phyloP scores from a whole-genome alignment of 768 basidiomycete genomes.

The Crassisporium funariophilum region DNA sequence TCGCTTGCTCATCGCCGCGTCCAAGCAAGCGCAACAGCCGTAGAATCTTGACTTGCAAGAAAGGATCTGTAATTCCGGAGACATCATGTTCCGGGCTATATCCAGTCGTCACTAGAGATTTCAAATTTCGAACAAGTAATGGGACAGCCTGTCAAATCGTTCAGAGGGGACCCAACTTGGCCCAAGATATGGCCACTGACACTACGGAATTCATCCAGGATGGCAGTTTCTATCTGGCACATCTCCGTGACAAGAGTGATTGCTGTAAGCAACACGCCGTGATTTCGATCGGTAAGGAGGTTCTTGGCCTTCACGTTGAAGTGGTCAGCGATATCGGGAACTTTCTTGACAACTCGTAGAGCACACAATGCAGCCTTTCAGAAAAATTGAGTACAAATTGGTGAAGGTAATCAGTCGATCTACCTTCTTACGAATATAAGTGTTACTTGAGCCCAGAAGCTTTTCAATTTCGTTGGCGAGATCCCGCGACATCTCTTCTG shows the following conservation, averaged over 20 bases:
- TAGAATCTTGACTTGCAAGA: constrained; percentile 91
- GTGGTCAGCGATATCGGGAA: constrained; percentile 94
- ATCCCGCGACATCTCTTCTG: constrained; percentile 99
- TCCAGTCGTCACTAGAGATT: constrained; percentile 92
- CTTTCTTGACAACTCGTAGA: constrained; percentile 90
- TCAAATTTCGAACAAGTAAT: constrained; percentile 91
- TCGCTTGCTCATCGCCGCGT: constrained; percentile 79
- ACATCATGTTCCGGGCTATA: constrained; percentile 99
- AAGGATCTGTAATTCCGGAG: constrained; percentile 97
- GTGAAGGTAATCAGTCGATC: constrained; percentile 17
- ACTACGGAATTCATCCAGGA: constrained; percentile 86
- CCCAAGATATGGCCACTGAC: constrained; percentile 44
- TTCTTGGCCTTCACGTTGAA: constrained; percentile 87
- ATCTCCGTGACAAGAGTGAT: constrained; percentile 96
- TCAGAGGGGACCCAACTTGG: background rate
- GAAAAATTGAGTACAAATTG: constrained; percentile 7
- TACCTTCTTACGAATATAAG: constrained; percentile 99
- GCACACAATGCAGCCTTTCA: constrained; percentile 92
- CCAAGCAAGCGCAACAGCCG: constrained; percentile 89
- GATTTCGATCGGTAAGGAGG: constrained; percentile 93
- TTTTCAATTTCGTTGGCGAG: constrained; percentile 98
- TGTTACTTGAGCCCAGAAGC: constrained; percentile 93
- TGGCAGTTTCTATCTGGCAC: constrained; percentile 75
- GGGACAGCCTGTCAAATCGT: constrained; percentile 72
- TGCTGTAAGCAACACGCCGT: constrained; percentile 92